These are phyloP conservation scores for Cutaneotrichosporon sp. DNA, from an alignment of 1,284 basidiomycete genomes.

Conservation along the genomic window DNA sequence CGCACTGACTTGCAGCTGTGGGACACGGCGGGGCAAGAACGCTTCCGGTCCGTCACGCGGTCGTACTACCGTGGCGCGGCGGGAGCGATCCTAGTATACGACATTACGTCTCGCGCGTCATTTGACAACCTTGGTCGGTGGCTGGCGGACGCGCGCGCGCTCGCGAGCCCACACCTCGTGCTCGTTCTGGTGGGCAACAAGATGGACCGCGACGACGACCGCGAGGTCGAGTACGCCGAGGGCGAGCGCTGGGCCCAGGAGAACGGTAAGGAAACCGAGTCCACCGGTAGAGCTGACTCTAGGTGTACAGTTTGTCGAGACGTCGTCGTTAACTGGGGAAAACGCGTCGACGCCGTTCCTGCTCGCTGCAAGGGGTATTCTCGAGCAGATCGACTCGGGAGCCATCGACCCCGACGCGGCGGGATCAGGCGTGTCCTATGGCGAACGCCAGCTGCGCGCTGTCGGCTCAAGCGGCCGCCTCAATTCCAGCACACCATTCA, in stretches of 20 bases:
- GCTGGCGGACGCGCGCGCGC: slow-evolving; percentile 83
- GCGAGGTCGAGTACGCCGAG: slow-evolving; percentile 91
- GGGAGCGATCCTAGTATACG: slow-evolving; percentile 90
- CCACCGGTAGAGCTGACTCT: background rate
- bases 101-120: slow-evolving; percentile 70
- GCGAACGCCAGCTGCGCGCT: slow-evolving; percentile 80
- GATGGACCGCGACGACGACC: slow-evolving; percentile 84
- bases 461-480: slow-evolving; percentile 51
- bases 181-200: slow-evolving; percentile 94
- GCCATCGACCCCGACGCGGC: slow-evolving; percentile 85
- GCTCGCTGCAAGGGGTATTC: slow-evolving; percentile 79
- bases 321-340: slow-evolving; percentile 84
- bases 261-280: slow-evolving; percentile 62
- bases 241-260: slow-evolving; percentile 91
- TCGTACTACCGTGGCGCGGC: slow-evolving; percentile 96
- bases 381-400: slow-evolving; percentile 90
- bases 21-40: slow-evolving; percentile 96
- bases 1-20: slow-evolving; percentile 60
- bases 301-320: slow-evolving; percentile 90
- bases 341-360: slow-evolving; percentile 92
- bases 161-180: slow-evolving; percentile 78
- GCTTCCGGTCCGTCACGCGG: slow-evolving; percentile 91
- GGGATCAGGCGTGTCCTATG: slow-evolving; percentile 92
- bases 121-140: slow-evolving; percentile 77
- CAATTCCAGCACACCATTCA: background rate